Evolutionary conservation across 2,329 filamentous ascomycete species (phyloP).

Genomic region (Pseudocercospora cruenta): DNA sequence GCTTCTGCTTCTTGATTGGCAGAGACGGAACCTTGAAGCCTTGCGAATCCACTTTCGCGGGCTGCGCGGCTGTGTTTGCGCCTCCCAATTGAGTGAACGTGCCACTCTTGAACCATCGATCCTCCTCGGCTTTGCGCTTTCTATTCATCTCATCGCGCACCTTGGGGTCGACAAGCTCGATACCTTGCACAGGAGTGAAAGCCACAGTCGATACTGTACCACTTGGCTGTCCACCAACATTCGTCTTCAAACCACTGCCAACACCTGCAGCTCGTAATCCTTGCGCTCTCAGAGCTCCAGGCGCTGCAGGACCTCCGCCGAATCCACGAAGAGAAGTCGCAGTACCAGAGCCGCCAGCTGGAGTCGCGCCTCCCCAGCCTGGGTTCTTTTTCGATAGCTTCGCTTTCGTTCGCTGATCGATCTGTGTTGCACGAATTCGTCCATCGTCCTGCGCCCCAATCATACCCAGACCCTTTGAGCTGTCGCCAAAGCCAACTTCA

Average conservation of each 20-base stretch:
- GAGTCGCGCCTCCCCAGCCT: slow-evolving; percentile 75
- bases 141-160: slow-evolving; percentile 82
- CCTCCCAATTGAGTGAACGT: slow-evolving; percentile 84
- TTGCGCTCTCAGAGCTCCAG: slow-evolving; percentile 73
- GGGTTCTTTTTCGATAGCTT: slow-evolving; percentile 95
- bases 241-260: slow-evolving; percentile 51
- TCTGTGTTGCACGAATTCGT: slow-evolving; percentile 82
- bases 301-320: slow-evolving; percentile 65
- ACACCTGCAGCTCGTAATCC: slow-evolving; percentile 83
- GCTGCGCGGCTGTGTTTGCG: slow-evolving; percentile 23
- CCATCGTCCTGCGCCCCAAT: slow-evolving; percentile 87
- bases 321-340: slow-evolving; percentile 81
- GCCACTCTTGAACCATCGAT: slow-evolving; percentile 96
- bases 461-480: slow-evolving; percentile 90
- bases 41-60: slow-evolving; percentile 59
- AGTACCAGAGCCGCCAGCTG: slow-evolving; percentile 66
- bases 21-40: slow-evolving; percentile 83
- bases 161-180: slow-evolving; percentile 95
- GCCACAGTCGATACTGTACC: slow-evolving; percentile 74
- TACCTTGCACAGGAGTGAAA: slow-evolving; percentile 91
- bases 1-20: slow-evolving; percentile 69
- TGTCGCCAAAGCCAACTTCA: slow-evolving; percentile 89
- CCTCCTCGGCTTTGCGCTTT: slow-evolving; percentile 92
- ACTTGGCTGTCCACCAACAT: slow-evolving; percentile 49
- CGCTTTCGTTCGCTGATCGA: slow-evolving; percentile 89